phyloP scores from a whole-genome alignment of 345 rosid genomes.

The Eucalyptus tenuipes region DNA sequence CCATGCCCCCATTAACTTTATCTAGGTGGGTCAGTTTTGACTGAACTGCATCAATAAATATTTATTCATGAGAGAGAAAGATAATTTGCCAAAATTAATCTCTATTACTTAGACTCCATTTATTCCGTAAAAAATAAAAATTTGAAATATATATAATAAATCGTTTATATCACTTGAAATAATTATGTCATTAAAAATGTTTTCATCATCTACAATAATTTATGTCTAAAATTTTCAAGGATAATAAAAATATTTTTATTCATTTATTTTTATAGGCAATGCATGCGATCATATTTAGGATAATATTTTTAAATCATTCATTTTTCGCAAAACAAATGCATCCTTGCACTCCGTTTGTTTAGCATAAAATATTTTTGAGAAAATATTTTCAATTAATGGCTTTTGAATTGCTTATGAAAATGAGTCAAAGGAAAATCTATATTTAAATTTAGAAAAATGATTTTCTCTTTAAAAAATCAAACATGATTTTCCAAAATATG shows the following conservation, averaged over 20 bases:
- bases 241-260: no score
- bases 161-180: neutral
- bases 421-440: neutral
- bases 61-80: neutral
- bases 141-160: no score
- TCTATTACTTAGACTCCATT: no score
- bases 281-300: no score
- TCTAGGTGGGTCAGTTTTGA: conserved; percentile 26
- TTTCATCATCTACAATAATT: neutral
- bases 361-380: no score
- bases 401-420: no score
- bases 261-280: neutral
- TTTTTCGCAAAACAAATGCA: no score
- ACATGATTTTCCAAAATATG: neutral
- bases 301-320: no score
- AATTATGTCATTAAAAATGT: no score
- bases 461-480: neutral
- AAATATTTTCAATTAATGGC: neutral
- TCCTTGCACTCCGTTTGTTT: neutral
- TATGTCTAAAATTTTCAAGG: neutral
- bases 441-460: neutral
- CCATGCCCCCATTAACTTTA: neutral
- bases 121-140: no score
- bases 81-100: no score
- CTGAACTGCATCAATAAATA: conserved; percentile 1